Evolutionary conservation across 345 rosid genomes (phyloP), one percentile per base, ranked within the genome.

Genomic region (Sonneratia alba): DNA sequence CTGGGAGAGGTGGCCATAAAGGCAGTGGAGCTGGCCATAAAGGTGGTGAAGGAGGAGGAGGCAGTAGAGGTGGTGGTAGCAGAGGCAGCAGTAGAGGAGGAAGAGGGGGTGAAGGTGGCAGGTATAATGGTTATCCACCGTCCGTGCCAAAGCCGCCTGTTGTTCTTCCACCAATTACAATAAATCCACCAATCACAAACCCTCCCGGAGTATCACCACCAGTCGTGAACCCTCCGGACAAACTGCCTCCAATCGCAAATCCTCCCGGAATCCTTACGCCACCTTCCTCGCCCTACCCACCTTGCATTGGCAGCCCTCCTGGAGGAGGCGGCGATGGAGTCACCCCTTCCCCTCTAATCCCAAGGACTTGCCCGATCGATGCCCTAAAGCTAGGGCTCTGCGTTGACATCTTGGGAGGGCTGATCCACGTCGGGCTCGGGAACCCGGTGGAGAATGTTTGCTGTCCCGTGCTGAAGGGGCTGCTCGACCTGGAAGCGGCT

Each of bases 401-500:
- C 68, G 75, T 79, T 55, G 86, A 79, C 67, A 76, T 81, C 38
- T 71, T 83, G 4, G 84, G 84, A 19, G 83, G 84, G 34, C 61
- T 83, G 47, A 76, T 81, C 62, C 83, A 83, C 45, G 14, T 83
- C 0, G 83, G 87, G 40, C 57, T 83, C 5, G 87, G 84, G 47
- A 72, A 81, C 69, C 87, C 87, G 0, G 73, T 83, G 1, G 79
- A 83, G 72, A 79, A 79, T 47, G 75, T 69, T 6, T 81, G 87
- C 37, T 81, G 84, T 32, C 87, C 87, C 0, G 79, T 83, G 63
- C 45, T 83, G 24, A 55, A 77, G 67, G 87, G 87, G 40, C 71
- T 83, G 73, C 76, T 83, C 1, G 83, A 81, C 77, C 81, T 83
- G 22, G 87, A 83, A 80, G 87, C 87, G 32, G 87, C 87, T 1